Percentiles rank a stretch among this genome's conserved stretches.
Conservation (phyloP, 257 asterid species). For the Gynochthodes officinalis region DNA sequence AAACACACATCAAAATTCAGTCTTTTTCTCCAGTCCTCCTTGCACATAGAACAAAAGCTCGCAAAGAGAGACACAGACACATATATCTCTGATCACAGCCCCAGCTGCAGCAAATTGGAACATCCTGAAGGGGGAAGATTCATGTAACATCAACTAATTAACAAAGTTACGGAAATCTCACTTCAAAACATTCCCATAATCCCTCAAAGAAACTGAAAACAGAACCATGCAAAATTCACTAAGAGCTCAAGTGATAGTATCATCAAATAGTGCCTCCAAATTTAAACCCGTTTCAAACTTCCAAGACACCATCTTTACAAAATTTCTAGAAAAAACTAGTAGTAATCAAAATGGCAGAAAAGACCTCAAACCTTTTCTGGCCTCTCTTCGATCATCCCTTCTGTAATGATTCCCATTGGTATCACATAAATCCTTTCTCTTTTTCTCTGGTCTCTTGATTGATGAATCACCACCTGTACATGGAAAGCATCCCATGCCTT, state of each 20-base stretch:
- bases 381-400: conserved; percentile 35
- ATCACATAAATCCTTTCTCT: conserved; percentile 9
- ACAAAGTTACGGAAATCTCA: background rate
- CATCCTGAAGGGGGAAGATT: background rate
- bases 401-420: conserved; percentile 21
- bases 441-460: conserved; percentile 34
- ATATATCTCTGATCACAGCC: background rate
- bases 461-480: conserved; percentile 65
- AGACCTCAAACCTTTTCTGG: conserved; percentile 32
- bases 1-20: conserved; percentile 5
- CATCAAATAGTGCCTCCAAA: background rate
- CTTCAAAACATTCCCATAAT: background rate
- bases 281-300: background rate
- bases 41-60: background rate
- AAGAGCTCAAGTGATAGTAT: background rate
- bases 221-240: conserved; percentile 7
- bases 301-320: background rate
- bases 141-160: too few relatives aligned
- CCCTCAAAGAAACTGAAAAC: background rate
- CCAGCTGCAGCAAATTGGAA: conserved; percentile 6
- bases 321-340: background rate
- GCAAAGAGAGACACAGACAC: background rate
- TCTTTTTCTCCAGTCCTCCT: conserved; percentile 2
- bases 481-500: conserved; percentile 70
- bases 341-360: conserved; percentile 1